Evolutionary conservation across 2,329 filamentous ascomycete genomes (phyloP).

Genomic region (Ascochyta lentis): DNA sequence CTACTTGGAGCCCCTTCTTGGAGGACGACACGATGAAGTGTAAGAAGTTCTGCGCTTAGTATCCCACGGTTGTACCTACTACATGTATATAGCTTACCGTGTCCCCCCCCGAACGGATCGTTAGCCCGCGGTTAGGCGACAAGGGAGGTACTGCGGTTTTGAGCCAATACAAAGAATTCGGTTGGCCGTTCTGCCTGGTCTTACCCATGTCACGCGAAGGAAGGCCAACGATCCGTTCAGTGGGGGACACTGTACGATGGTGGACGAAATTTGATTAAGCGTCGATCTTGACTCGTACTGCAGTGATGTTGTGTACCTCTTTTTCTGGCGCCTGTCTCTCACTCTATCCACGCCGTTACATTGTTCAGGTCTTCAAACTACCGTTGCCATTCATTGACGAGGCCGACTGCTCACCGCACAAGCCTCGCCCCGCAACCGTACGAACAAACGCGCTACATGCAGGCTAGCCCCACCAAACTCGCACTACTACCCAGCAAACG

Average conservation of each 20-base stretch:
- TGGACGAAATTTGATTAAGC: neutral
- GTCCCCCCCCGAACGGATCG: no score
- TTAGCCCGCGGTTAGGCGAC: no score
- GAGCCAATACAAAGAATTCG: no score
- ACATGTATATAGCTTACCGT: neutral
- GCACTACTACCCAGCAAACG: conserved; percentile 8
- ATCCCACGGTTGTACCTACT: neutral
- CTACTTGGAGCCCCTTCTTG: neutral
- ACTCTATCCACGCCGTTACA: neutral
- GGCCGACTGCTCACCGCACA: neutral
- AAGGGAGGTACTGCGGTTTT: no score
- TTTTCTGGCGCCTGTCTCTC: neutral
- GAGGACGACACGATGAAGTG: neutral
- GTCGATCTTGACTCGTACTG: neutral
- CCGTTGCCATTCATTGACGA: no score
- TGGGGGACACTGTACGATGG: neutral
- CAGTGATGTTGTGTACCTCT: neutral
- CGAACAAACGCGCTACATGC: conserved; percentile 29
- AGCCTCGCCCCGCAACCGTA: conserved; percentile 6
- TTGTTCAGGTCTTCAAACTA: no score
- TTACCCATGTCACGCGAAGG: no score
- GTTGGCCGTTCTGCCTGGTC: no score
- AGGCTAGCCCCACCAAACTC: conserved; percentile 13
- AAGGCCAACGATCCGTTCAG: no score
- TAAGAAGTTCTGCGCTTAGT: neutral